Evolutionary conservation across 2,329 filamentous ascomycete species (phyloP).

Genomic region (Sordariomycetes sp.): DNA sequence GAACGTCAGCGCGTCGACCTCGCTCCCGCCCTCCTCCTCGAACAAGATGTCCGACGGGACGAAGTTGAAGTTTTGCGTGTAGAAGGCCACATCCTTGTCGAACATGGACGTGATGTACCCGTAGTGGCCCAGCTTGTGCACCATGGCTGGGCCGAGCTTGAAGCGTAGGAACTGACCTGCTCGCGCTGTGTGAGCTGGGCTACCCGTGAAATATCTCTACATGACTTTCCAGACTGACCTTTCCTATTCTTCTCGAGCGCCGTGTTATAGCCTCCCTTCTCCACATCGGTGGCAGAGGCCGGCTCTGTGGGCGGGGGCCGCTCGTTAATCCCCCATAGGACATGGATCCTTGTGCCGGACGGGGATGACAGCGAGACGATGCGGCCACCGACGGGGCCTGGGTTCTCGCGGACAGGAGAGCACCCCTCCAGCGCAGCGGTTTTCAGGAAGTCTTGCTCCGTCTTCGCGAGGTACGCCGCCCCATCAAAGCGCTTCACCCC

Average conservation of each 20-base stretch:
- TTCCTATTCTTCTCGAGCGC: neutral
- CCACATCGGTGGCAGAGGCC: neutral
- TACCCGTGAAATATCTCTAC: too few species aligned
- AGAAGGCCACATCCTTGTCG: conserved; percentile 21
- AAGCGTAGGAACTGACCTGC: conserved; percentile 21
- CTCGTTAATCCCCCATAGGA: neutral
- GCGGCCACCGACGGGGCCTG: neutral
- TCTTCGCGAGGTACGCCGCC: neutral
- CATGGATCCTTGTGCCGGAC: neutral
- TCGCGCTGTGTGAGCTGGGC: neutral
- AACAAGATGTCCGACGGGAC: conserved; percentile 21
- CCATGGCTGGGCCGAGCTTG: conserved; percentile 17
- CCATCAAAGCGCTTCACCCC: conserved; percentile 5
- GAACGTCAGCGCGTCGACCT: conserved; percentile 27
- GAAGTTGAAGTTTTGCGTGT: conserved; percentile 28
- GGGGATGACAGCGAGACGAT: neutral
- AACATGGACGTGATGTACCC: conserved; percentile 22
- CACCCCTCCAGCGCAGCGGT: neutral
- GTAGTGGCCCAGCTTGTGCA: conserved; percentile 28
- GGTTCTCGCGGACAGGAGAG: neutral
- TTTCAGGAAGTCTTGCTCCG: neutral
- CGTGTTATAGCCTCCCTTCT: neutral
- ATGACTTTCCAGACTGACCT: neutral
- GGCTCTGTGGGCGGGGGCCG: neutral
- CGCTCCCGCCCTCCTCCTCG: conserved; percentile 3